phyloP scores from a whole-genome alignment of 2,329 filamentous ascomycete genomes.

The Nemania sp. region DNA sequence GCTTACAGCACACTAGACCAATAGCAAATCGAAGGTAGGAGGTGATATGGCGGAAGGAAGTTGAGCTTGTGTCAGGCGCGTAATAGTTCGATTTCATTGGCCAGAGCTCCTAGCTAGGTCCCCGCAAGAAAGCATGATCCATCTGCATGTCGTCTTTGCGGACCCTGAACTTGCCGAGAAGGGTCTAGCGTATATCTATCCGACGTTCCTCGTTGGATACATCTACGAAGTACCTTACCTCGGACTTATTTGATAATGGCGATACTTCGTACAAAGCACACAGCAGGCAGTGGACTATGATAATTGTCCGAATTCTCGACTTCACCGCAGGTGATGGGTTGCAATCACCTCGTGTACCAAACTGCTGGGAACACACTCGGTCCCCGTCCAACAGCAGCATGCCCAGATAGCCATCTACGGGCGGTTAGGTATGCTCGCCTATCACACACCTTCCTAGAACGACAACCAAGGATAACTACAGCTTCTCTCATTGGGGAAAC shows the following conservation, averaged over 20 bases:
- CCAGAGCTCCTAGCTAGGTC: constrained; percentile 16
- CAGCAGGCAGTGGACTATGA: no score
- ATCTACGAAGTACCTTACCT: no score
- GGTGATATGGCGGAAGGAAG: constrained; percentile 7
- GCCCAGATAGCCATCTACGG: no score
- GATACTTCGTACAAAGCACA: no score
- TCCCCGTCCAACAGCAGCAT: neutral
- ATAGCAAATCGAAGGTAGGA: no score
- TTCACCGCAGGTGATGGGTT: no score
- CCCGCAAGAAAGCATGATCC: constrained; percentile 10
- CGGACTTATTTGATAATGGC: neutral
- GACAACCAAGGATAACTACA: no score
- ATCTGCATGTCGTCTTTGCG: constrained; percentile 9
- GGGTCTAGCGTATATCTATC: constrained; percentile 13
- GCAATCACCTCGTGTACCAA: neutral
- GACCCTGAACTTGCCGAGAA: constrained; percentile 19
- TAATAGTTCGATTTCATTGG: constrained; percentile 28
- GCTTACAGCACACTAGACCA: no score
- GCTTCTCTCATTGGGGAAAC: no score
- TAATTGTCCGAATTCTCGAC: neutral
- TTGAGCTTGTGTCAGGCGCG: constrained; percentile 21
- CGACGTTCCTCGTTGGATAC: constrained; percentile 24
- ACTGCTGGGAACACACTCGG: neutral
- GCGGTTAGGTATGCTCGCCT: neutral
- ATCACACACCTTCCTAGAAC: neutral